These are phyloP conservation scores for Meira nashicola DNA, from an alignment of 1,284 basidiomycete genomes.

Conservation along the genomic window DNA sequence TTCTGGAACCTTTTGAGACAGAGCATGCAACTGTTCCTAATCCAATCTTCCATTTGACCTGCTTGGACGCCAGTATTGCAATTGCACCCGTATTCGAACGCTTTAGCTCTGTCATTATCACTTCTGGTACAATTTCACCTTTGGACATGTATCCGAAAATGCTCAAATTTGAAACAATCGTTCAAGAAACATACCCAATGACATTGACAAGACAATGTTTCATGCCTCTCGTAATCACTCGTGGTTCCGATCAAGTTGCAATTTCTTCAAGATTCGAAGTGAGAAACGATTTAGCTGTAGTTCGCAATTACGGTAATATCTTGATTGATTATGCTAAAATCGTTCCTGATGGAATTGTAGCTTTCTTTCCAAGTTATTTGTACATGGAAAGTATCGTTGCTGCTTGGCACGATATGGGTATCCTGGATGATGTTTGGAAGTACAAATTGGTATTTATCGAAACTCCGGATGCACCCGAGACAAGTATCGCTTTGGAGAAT, in stretches of 20 bases:
- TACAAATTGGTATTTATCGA: constrained; percentile 99
- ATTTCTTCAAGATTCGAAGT: constrained; percentile 99
- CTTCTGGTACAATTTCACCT: constrained; percentile 95
- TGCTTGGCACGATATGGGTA: constrained; percentile 99
- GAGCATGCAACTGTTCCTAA: constrained; percentile 98
- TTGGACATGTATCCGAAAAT: constrained; percentile 99
- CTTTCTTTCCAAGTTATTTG: constrained; percentile 98
- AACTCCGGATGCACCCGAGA: constrained; percentile 98
- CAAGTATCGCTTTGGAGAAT: constrained; percentile 94
- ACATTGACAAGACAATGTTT: constrained; percentile 94
- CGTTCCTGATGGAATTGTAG: constrained; percentile 97
- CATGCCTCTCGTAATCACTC: constrained; percentile 93
- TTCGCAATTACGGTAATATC: constrained; percentile 97
- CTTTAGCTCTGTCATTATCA: constrained; percentile 97
- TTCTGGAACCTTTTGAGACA: constrained; percentile 97
- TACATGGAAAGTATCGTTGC: constrained; percentile 99
- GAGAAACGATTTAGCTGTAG: constrained; percentile 96
- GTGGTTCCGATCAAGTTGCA: constrained; percentile 96
- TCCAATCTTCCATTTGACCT: constrained; percentile 96
- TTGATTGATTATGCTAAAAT: constrained; percentile 96
- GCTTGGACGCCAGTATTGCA: constrained; percentile 92
- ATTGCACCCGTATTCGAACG: constrained; percentile 98
- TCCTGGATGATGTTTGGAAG: constrained; percentile 98
- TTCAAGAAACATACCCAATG: constrained; percentile 97
- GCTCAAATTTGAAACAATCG: constrained; percentile 94